phyloP scores from a whole-genome alignment of 352 stramenopile species.

The Stephanocyclus meneghinianus region DNA sequence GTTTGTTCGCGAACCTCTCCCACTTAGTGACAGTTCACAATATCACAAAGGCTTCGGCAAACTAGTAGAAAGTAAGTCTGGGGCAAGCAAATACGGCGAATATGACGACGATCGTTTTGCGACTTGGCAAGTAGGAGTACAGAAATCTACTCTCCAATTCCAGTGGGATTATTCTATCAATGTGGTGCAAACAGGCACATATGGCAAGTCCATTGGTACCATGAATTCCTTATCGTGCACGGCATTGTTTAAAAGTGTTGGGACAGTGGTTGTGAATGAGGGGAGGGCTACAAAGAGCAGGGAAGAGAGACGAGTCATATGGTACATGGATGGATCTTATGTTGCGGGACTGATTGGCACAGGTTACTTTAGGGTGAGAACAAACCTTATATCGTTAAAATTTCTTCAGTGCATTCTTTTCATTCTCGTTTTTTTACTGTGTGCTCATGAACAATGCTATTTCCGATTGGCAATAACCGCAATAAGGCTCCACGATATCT shows the following conservation, averaged over 20 bases:
- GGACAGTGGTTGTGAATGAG: conserved; percentile 64
- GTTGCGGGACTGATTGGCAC: conserved; percentile 60
- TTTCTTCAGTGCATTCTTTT: no score
- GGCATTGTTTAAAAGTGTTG: conserved; percentile 39
- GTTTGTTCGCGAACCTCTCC: conserved; percentile 61
- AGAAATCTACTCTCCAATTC: conserved; percentile 72
- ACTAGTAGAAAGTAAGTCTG: neutral
- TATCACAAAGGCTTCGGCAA: conserved; percentile 48
- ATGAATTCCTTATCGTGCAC: conserved; percentile 37
- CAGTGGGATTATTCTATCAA: conserved; percentile 70
- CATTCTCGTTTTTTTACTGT: neutral
- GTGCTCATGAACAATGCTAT: neutral
- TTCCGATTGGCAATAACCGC: neutral
- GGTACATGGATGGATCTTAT: conserved; percentile 61
- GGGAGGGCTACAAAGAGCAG: conserved; percentile 42
- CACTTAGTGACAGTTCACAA: conserved; percentile 6
- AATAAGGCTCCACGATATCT: conserved; percentile 36
- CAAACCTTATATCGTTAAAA: no score
- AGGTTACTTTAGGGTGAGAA: conserved; percentile 45
- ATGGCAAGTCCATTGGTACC: conserved; percentile 65
- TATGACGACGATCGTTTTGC: conserved; percentile 49
- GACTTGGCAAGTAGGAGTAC: conserved; percentile 65
- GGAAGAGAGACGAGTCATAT: conserved; percentile 64
- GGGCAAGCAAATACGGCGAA: neutral
- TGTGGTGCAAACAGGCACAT: conserved; percentile 55